Conservation (phyloP, 106 monocot species). For the Triglochin maritima region DNA sequence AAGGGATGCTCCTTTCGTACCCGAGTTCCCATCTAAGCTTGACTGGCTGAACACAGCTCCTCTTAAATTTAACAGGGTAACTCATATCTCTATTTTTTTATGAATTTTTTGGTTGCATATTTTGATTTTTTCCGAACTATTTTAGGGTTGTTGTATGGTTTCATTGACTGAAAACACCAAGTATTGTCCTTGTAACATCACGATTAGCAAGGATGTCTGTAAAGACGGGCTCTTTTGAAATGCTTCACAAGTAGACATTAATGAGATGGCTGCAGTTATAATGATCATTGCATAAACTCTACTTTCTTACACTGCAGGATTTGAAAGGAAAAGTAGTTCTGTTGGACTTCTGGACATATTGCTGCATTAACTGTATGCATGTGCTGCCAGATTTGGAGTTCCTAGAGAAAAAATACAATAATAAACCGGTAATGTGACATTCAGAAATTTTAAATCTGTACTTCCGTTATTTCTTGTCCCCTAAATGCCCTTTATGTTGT, state of each 20-base stretch:
- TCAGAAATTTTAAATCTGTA: too few relatives aligned
- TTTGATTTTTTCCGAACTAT: not conserved
- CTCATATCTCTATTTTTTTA: not conserved
- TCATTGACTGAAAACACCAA: too few relatives aligned
- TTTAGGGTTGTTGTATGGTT: not conserved
- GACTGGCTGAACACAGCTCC: slow-evolving; percentile 97
- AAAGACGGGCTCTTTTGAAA: too few relatives aligned
- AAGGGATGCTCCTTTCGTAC: slow-evolving; percentile 48
- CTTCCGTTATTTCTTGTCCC: too few relatives aligned
- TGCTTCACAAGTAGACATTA: too few relatives aligned
- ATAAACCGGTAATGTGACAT: slow-evolving; percentile 50
- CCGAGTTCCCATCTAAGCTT: slow-evolving; percentile 86
- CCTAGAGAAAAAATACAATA: slow-evolving; percentile 76
- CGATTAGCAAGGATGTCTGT: too few relatives aligned
- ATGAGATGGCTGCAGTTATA: too few relatives aligned
- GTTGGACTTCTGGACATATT: slow-evolving; percentile 99
- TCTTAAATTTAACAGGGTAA: slow-evolving; percentile 78
- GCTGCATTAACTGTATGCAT: slow-evolving; percentile 99
- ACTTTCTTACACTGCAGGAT: slow-evolving; percentile 37
- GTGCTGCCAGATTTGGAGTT: slow-evolving; percentile 90
- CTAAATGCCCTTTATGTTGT: too few relatives aligned
- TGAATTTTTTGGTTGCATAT: not conserved
- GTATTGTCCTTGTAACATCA: too few relatives aligned
- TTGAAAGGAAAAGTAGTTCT: slow-evolving; percentile 88
- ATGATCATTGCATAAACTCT: too few relatives aligned